Conservation (phyloP, 768 basidiomycete species). For the Termitomyces sp. region DNA sequence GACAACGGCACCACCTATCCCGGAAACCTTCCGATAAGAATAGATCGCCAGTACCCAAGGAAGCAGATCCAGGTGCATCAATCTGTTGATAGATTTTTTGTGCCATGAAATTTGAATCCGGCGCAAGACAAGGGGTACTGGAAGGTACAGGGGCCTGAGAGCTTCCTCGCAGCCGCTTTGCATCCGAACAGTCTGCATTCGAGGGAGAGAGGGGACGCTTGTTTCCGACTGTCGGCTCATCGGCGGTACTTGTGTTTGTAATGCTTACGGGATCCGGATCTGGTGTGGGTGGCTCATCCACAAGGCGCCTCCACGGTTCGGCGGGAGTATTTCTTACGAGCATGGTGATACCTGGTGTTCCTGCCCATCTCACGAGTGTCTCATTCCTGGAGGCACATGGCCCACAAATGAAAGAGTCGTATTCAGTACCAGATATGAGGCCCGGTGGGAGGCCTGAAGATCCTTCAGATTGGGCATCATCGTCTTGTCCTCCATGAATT, state of each 20-base stretch:
- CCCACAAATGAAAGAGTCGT: constrained; percentile 75
- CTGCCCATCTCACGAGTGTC: constrained; percentile 60
- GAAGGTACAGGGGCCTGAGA: constrained; percentile 20
- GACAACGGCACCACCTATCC: constrained; percentile 78
- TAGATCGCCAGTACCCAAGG: constrained; percentile 64
- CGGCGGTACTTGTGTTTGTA: constrained; percentile 19
- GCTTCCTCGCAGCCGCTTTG: constrained; percentile 35
- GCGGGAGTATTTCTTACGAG: constrained; percentile 50
- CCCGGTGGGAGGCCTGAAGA: constrained; percentile 68
- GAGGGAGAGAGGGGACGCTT: constrained; percentile 55
- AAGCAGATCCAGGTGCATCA: constrained; percentile 21
- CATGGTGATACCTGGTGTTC: constrained; percentile 66
- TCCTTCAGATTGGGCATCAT: constrained; percentile 56
- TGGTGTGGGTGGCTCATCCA: constrained; percentile 25
- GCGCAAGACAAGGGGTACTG: constrained; percentile 50
- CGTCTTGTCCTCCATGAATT: constrained; percentile 29
- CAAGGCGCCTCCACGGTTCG: constrained; percentile 54
- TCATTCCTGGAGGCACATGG: constrained; percentile 59
- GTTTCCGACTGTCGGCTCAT: constrained; percentile 26
- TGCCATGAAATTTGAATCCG: constrained; percentile 44
- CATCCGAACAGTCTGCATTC: constrained; percentile 31
- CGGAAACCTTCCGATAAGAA: constrained; percentile 76
- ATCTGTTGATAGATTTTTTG: constrained; percentile 42
- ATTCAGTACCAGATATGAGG: constrained; percentile 64
- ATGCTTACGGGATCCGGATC: constrained; percentile 28